Percentiles rank a stretch among this genome's conserved stretches.
These are phyloP conservation scores for Rhizopogon sp. DNA, from an alignment of 768 basidiomycete genomes.

Conservation along the genomic window DNA sequence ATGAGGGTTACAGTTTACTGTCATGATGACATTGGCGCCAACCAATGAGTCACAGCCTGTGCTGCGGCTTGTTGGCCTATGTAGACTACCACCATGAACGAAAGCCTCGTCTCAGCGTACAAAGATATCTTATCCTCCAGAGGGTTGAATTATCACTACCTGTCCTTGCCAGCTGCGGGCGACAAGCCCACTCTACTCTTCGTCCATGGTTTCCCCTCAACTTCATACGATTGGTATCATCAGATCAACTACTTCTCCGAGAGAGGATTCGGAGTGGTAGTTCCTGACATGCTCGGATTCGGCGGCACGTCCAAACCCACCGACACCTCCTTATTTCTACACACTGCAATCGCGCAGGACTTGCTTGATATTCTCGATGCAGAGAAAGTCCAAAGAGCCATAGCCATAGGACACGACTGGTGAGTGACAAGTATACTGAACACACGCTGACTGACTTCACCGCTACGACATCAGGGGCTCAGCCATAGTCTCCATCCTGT, in stretches of 20 bases:
- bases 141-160: slow-evolving; percentile 33
- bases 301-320: slow-evolving; percentile 40
- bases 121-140: slow-evolving; percentile 28
- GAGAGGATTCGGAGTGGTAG: slow-evolving; percentile 39
- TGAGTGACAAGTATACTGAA: slow-evolving; percentile 2
- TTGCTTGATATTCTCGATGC: slow-evolving; percentile 34
- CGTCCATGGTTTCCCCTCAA: slow-evolving; percentile 41
- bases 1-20: no score
- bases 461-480: slow-evolving; percentile 28
- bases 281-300: slow-evolving; percentile 44
- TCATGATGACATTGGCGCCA: no score
- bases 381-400: slow-evolving; percentile 25
- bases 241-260: slow-evolving; percentile 34
- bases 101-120: slow-evolving; percentile 22
- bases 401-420: slow-evolving; percentile 41
- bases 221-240: slow-evolving; percentile 37
- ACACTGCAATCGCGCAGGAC: slow-evolving; percentile 25
- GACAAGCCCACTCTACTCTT: slow-evolving; percentile 36
- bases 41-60: no score
- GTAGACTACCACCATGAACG: slow-evolving; percentile 13
- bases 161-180: slow-evolving; percentile 17
- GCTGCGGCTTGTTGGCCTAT: neutral
- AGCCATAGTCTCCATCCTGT: slow-evolving; percentile 28
- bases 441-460: neutral
- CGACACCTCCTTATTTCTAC: slow-evolving; percentile 22